A percentile compares a stretch with the other conserved stretches of the same genome.
phyloP scores from a whole-genome alignment of 805 yeast genomes.

The Ogataea zsoltii region DNA sequence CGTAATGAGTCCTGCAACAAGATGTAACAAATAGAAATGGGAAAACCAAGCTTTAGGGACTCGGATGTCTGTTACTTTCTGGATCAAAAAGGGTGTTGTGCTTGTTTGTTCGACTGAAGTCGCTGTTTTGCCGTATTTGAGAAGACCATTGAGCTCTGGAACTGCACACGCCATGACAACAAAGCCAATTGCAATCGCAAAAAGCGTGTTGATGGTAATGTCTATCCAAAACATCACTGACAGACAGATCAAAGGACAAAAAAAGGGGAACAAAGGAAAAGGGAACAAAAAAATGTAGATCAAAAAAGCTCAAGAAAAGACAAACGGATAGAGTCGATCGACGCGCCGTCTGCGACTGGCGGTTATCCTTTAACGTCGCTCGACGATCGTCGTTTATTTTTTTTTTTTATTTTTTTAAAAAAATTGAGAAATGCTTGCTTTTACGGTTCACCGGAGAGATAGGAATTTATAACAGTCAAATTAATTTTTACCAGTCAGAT shows the following conservation, averaged over 20 bases:
- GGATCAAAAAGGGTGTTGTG: background rate
- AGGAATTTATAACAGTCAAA: too few species aligned
- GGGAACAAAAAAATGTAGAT: background rate
- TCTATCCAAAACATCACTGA: background rate
- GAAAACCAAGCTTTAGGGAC: slow-evolving; percentile 65
- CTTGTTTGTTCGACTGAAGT: background rate
- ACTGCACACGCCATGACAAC: slow-evolving; percentile 36
- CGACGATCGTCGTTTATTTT: slow-evolving; percentile 6
- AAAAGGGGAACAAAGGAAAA: background rate
- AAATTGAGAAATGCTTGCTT: slow-evolving; percentile 3
- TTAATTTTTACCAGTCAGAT: too few species aligned
- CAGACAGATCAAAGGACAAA: background rate
- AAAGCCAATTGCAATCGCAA: slow-evolving; percentile 15
- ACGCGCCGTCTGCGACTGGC: background rate
- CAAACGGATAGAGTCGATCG: slow-evolving; percentile 3
- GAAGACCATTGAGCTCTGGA: slow-evolving; percentile 35
- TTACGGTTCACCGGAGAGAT: background rate
- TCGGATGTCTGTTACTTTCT: slow-evolving; percentile 27
- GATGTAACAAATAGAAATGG: slow-evolving; percentile 56
- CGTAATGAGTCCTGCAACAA: background rate
- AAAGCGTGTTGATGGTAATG: slow-evolving; percentile 7
- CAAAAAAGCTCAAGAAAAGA: background rate
- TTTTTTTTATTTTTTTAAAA: background rate
- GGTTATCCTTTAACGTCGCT: slow-evolving; percentile 2
- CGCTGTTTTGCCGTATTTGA: slow-evolving; percentile 49